Evolutionary conservation across 2,329 filamentous ascomycete genomes (phyloP).

Genomic region (Aspergillus arachidicola): DNA sequence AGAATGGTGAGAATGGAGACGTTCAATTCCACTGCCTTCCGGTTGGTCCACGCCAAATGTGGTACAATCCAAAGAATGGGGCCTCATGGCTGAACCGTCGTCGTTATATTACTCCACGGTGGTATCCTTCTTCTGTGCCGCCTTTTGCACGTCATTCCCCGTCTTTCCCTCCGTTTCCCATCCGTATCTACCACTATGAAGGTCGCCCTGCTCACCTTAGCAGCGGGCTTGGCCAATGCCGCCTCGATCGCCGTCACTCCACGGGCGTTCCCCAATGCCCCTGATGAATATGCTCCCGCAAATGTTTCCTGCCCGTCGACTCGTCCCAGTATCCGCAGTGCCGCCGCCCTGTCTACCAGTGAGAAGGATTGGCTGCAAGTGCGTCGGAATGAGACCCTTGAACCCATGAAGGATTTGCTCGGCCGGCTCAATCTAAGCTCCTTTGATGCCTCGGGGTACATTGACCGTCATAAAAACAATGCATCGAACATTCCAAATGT

Average conservation of each 20-base stretch:
- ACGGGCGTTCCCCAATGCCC: constrained; percentile 56
- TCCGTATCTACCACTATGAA: constrained; percentile 13
- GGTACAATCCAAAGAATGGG: not conserved
- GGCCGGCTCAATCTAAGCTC: constrained; percentile 65
- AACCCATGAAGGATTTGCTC: constrained; percentile 75
- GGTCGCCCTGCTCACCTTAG: constrained; percentile 10
- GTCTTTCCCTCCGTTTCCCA: not conserved
- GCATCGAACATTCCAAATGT: constrained; percentile 65
- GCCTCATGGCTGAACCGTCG: not conserved
- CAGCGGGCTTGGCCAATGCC: constrained; percentile 12
- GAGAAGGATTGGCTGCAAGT: constrained; percentile 74
- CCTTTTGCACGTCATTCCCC: not conserved
- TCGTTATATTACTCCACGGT: not conserved
- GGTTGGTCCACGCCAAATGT: constrained; percentile 12
- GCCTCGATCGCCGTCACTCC: constrained; percentile 11
- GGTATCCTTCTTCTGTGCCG: not conserved
- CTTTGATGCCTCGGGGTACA: constrained; percentile 73
- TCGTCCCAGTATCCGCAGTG: constrained; percentile 70
- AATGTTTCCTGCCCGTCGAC: constrained; percentile 68
- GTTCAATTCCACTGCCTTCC: constrained; percentile 5
- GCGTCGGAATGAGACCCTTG: constrained; percentile 71
- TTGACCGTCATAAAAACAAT: constrained; percentile 61
- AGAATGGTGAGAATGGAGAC: not conserved
- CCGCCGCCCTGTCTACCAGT: constrained; percentile 63
- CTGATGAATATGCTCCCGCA: constrained; percentile 72